A percentile compares a stretch with the other conserved stretches of the same genome.
Conservation (phyloP, 768 basidiomycete genomes). For the Trametopsis cervina region DNA sequence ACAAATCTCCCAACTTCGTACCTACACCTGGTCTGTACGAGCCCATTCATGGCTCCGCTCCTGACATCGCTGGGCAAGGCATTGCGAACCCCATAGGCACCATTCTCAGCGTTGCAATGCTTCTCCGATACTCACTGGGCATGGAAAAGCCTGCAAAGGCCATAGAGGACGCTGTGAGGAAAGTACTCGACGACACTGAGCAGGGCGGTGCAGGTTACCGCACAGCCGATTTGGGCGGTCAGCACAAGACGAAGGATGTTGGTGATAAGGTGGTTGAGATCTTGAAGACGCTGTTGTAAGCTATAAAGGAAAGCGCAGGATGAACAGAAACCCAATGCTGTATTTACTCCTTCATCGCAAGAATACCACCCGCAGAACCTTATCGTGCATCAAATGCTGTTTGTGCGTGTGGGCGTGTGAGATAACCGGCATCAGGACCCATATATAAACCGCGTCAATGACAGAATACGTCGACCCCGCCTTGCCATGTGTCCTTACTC, state of each 20-base stretch:
- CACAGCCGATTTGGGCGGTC: constrained; percentile 86
- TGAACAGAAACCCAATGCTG: neutral
- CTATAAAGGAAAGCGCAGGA: too few relatives aligned
- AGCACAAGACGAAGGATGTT: constrained; percentile 64
- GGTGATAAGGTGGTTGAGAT: constrained; percentile 80
- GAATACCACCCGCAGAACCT: neutral
- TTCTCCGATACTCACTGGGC: constrained; percentile 94
- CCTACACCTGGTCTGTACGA: constrained; percentile 89
- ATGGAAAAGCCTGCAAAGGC: constrained; percentile 77
- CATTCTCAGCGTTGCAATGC: constrained; percentile 92
- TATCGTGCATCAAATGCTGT: too few relatives aligned
- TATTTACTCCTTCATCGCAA: neutral
- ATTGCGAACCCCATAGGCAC: constrained; percentile 95
- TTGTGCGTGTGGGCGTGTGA: too few relatives aligned
- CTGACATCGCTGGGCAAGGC: constrained; percentile 85
- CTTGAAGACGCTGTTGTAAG: constrained; percentile 49
- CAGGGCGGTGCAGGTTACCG: constrained; percentile 71
- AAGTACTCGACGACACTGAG: constrained; percentile 68
- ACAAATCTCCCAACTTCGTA: constrained; percentile 51
- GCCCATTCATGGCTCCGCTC: constrained; percentile 97
- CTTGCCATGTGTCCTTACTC: too few relatives aligned
- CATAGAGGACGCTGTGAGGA: constrained; percentile 87
- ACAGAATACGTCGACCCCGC: too few relatives aligned
- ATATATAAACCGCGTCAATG: too few relatives aligned
- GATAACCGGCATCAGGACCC: too few relatives aligned